These are phyloP conservation scores for Trypanosoma melophagium DNA, from an alignment of 208 protist genomes.

Conservation along the genomic window DNA sequence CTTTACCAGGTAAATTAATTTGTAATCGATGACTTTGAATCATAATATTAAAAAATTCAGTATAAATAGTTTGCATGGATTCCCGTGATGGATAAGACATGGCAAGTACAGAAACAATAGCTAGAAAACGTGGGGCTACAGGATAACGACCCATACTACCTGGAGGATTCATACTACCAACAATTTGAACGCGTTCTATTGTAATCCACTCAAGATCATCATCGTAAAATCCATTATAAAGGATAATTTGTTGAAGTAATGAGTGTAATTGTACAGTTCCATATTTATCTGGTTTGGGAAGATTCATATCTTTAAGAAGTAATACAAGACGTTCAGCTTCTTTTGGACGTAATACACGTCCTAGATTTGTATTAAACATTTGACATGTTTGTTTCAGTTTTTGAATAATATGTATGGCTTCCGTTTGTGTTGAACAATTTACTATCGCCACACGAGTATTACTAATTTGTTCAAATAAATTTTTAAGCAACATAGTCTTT, in stretches of 20 bases:
- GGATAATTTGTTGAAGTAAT: slow-evolving; percentile 96
- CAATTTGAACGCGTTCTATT: slow-evolving; percentile 95
- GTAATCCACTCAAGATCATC: slow-evolving; percentile 95
- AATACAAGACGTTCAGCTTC: slow-evolving; percentile 94
- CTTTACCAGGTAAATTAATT: slow-evolving; percentile 72
- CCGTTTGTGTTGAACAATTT: slow-evolving; percentile 96
- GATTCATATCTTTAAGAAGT: slow-evolving; percentile 97
- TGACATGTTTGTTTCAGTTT: slow-evolving; percentile 95
- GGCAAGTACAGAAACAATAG: slow-evolving; percentile 92
- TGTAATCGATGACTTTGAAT: slow-evolving; percentile 70
- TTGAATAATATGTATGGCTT: slow-evolving; percentile 94
- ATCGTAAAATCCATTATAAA: slow-evolving; percentile 97
- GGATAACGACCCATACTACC: slow-evolving; percentile 94
- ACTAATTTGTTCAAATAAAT: slow-evolving; percentile 73
- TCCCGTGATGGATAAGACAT: slow-evolving; percentile 94
- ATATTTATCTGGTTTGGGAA: slow-evolving; percentile 97
- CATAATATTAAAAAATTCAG: slow-evolving; percentile 93
- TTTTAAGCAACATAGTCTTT: slow-evolving; percentile 94
- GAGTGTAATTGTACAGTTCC: slow-evolving; percentile 96
- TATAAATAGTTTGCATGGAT: slow-evolving; percentile 93
- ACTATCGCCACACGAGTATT: slow-evolving; percentile 88
- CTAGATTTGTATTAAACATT: slow-evolving; percentile 89
- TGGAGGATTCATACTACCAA: slow-evolving; percentile 95
- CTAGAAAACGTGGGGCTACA: slow-evolving; percentile 94
- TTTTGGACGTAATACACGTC: slow-evolving; percentile 95